Evolutionary conservation across 177 flowering plant genomes (phyloP).

Genomic region (Vitis hybrid): DNA sequence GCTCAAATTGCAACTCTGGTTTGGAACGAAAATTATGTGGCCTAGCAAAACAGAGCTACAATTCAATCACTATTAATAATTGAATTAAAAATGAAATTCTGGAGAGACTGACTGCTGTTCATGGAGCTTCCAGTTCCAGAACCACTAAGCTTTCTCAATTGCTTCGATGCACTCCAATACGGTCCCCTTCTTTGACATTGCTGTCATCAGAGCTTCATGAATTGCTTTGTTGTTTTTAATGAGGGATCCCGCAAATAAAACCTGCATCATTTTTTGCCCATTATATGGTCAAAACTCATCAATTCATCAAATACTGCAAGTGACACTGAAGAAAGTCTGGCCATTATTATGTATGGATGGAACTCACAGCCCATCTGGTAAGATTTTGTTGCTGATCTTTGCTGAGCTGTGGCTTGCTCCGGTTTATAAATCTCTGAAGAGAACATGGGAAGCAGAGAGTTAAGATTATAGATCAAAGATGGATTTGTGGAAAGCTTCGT

Average conservation of each 20-base stretch:
- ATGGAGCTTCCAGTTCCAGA: not conserved
- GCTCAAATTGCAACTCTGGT: too few relatives aligned
- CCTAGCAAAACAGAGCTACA: too few relatives aligned
- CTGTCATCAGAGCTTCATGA: constrained; percentile 75
- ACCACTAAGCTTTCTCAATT: constrained; percentile 58
- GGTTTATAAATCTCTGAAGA: constrained; percentile 79
- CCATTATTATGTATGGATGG: not conserved
- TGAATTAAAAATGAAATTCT: too few relatives aligned
- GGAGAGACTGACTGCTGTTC: too few relatives aligned
- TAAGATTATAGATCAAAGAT: not conserved
- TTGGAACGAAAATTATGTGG: too few relatives aligned
- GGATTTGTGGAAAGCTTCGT: not conserved
- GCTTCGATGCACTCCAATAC: constrained; percentile 88
- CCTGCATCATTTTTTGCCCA: constrained; percentile 46
- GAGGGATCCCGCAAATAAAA: constrained; percentile 74
- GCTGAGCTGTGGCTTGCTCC: constrained; percentile 84
- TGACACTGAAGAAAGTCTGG: not conserved
- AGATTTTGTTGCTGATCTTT: constrained; percentile 94
- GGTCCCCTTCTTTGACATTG: constrained; percentile 77
- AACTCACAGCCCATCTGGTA: constrained; percentile 97
- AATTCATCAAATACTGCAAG: too few relatives aligned
- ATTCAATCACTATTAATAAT: too few relatives aligned
- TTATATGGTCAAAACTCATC: too few relatives aligned
- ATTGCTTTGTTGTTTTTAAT: constrained; percentile 65
- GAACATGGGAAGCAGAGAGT: not conserved